Base-by-base conservation (phyloP, 148 eudicot species). In the Silene uniflora region DNA sequence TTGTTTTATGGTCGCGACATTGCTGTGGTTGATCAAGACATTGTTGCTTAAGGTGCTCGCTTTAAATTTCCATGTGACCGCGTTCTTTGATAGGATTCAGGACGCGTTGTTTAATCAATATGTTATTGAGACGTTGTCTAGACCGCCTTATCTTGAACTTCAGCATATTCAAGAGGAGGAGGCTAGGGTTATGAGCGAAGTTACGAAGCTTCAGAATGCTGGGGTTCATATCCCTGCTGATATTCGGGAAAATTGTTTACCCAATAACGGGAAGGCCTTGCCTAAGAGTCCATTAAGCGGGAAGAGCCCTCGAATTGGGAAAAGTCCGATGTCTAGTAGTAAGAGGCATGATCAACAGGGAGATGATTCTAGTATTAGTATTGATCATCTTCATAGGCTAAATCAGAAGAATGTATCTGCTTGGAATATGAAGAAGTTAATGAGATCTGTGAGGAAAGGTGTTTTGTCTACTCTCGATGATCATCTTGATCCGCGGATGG, bases 391-490 rank as follows among this genome's bases (percentile, higher is more conserved):
- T 83, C 91, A 94, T 24, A 79, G 96, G 82, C 71, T 90, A 80
- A 91, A 89, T 78, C 96, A 90, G 81, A 89, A 87, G 81, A 94
- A 94, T 69, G 78, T 94, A 19, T 94, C 98, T 0, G 98, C 98
- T 27, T 94, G 98, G 98, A 94, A 91, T 65, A 94, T 94, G 98
- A 94, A 91, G 86, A 86, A 91, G 85, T 73, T 94, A 86, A 87
- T 90, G 85, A 90, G 84, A 58, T 85, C 77, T 60, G 89, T 88
- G 49, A 76, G 97, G 25, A 85, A 85, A 22, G 97, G 97, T 24
- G 85, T 80, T 13, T 29, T 91, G 22, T 86, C 96, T 1, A 90
- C 95, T 73, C 81, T 91, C 25, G 89, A 91, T 76, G 96, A 94
- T 80, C 85, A 87, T 24, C 87, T 85, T 19, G 87, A 85, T 58